Base-by-base conservation (phyloP, 176 grass and related monocot species). In the Oryza officinalis region DNA sequence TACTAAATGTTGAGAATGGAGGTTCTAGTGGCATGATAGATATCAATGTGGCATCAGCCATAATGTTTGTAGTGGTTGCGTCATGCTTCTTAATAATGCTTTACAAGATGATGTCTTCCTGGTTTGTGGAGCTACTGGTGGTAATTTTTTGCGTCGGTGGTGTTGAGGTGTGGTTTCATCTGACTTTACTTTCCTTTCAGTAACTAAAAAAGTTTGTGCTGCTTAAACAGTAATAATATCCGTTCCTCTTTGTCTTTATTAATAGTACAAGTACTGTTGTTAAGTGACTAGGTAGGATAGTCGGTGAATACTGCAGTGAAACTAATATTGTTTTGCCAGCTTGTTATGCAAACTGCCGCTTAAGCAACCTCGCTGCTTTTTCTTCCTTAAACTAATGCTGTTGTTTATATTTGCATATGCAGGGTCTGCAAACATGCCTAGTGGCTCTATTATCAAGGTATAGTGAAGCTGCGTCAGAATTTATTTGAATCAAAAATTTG, bases 371-470 rank as follows among this genome's bases (percentile, higher is more conserved):
- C 72, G n/a, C 28, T 31, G 1, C 22, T 22, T 63, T 33, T 61
- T 44, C 68, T 18, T 72, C 69, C 30, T 65, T 80, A 27, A 84
- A 64, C 52, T 80, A 50, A 38, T 84, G 57, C 63, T 6, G 38
- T 68, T 86, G 64, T 60, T 70, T 83, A 18, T 68, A 23, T 68
- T 50, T 80, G 31, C 71, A 84, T 38, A 69, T 94, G 49, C 92
- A 97, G 96, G 96, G 96, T 72, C 84, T 98, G 75, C 96, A 98
- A 95, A 98, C 96, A 81, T 98, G 96, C 71, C 84, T 98, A 82
- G 96, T 93, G 69, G 96, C 89, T 79, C 71, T 98, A 37, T 93
- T 98, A 90, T 95, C 91, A 94, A 81, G 93, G 91, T 98, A 92
- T 31, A 83, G 0, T 8, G 74, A 65, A 27, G 33, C 77, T 86